A percentile compares a stretch with the other conserved stretches of the same genome.
Evolutionary conservation across 2,329 filamentous ascomycete genomes (phyloP).

Genomic region (Raffaelea deltoideospora): DNA sequence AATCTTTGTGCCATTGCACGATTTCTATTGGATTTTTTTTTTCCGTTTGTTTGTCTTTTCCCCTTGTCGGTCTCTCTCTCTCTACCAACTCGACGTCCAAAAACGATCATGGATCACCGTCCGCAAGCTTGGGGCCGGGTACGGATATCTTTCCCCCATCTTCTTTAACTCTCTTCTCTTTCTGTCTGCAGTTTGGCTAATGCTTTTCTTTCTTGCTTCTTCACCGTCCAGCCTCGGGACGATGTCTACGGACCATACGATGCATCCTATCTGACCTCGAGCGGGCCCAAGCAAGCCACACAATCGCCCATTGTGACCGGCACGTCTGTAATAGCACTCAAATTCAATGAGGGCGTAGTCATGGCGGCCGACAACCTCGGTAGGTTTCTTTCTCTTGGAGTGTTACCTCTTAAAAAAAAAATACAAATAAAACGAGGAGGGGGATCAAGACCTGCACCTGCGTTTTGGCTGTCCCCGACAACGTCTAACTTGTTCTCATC

Average conservation of each 20-base stretch:
- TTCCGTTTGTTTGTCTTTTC: no score
- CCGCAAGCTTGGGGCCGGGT: slow-evolving; percentile 61
- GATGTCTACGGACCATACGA: slow-evolving; percentile 95
- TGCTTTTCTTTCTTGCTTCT: slow-evolving; percentile 13
- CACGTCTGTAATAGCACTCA: slow-evolving; percentile 86
- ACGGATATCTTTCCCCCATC: no score
- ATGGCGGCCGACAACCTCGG: slow-evolving; percentile 95
- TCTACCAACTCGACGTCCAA: no score
- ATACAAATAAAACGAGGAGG: not conserved
- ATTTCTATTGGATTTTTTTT: no score
- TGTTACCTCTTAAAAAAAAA: slow-evolving; percentile 1
- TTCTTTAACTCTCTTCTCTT: not conserved
- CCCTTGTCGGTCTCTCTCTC: no score
- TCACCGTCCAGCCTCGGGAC: slow-evolving; percentile 62
- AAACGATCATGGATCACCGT: slow-evolving; percentile 48
- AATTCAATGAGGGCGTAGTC: slow-evolving; percentile 92
- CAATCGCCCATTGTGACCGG: slow-evolving; percentile 90
- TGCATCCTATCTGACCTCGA: slow-evolving; percentile 61
- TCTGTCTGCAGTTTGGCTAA: not conserved
- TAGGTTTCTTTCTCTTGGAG: slow-evolving; percentile 24
- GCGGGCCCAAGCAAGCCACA: slow-evolving; percentile 67
- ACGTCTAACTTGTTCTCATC: slow-evolving; percentile 18
- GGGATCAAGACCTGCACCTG: not conserved
- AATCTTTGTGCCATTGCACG: no score
- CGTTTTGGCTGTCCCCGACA: no score